Evolutionary conservation across 805 yeast species (phyloP), one percentile per base, ranked within the genome.

Genomic region (Gaillardinia entomophila): DNA sequence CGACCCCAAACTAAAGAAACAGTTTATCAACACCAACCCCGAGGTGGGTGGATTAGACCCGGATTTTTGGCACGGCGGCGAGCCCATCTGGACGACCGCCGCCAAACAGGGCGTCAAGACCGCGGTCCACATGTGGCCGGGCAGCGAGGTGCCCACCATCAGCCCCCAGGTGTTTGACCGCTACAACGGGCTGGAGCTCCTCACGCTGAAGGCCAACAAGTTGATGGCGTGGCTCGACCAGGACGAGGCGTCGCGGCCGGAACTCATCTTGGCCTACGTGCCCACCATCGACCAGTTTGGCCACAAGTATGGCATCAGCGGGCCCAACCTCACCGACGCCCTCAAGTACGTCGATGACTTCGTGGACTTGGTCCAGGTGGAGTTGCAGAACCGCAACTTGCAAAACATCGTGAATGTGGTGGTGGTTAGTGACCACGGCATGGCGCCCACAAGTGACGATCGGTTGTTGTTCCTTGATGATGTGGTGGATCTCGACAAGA

Each of bases 71-170:
- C 51, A 45, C 27, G 90, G 88, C 16, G 95, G 95, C 16, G 92
- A 85, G 51, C 92, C 96, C 0, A 49, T 89, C 14, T 89, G 97
- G 97, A 60, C 70, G 20, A 84, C 94, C 1, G 87, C 90, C 0
- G 65, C 64, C 18, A 53, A 55, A 13, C 82, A 82, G 37, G 80
- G 78, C 4, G 70, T 81, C 2, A 60, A 61, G 3, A 58, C 82
- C 4, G 94, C 88, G 0, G 81, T 86, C n/a, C 95, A 88, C 55
- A 88, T 87, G 96, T 89, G 95, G 95, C 96, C 96, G 0, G 96
- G 96, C 2, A 77, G 88, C 37, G 95, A 87, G 45, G 94, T 79
- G 6, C 69, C 71, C 16, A 76, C 73, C 49, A 59, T 58, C 5
- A 73, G 34, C 4, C 79, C 82, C 2, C 50, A 70, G 35, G 71